A percentile compares a stretch with the other conserved stretches of the same genome.
These are phyloP conservation scores for Jatropha multifida DNA, from an alignment of 441 rosid species.

Conservation along the genomic window DNA sequence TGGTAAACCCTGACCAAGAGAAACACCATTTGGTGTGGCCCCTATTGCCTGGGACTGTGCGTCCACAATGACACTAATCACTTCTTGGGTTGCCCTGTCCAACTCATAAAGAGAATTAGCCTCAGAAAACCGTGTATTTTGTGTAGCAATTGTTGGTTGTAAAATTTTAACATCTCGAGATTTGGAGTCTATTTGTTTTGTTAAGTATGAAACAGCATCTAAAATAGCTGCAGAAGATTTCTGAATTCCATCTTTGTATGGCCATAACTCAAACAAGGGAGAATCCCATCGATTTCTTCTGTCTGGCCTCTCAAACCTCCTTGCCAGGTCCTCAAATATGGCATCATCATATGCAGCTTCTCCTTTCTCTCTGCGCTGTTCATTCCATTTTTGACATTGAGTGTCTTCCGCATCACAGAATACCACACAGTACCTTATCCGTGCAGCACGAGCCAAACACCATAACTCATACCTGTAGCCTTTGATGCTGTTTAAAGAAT, in stretches of 20 bases:
- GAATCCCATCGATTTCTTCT: constrained; percentile 96
- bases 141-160: constrained; percentile 94
- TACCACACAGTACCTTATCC: constrained; percentile 76
- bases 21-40: constrained; percentile 60
- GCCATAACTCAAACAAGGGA: constrained; percentile 78
- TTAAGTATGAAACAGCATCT: constrained; percentile 78
- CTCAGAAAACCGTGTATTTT: constrained; percentile 60
- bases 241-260: constrained; percentile 52
- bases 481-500: constrained; percentile 92
- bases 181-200: constrained; percentile 70
- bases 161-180: constrained; percentile 68
- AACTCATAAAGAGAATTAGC: constrained; percentile 83
- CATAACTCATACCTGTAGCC: constrained; percentile 94
- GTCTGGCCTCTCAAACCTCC: constrained; percentile 91
- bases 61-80: constrained; percentile 67
- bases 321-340: constrained; percentile 69
- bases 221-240: constrained; percentile 57
- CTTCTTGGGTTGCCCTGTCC: constrained; percentile 88
- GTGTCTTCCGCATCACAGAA: constrained; percentile 70
- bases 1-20: constrained; percentile 63
- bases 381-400: constrained; percentile 73
- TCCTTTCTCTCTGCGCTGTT: constrained; percentile 59
- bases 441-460: constrained; percentile 93
- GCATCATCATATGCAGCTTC: constrained; percentile 57
- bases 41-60: constrained; percentile 73